Evolutionary conservation across 352 stramenopile species (phyloP).

Genomic region (Elongisporangium senticosum): DNA sequence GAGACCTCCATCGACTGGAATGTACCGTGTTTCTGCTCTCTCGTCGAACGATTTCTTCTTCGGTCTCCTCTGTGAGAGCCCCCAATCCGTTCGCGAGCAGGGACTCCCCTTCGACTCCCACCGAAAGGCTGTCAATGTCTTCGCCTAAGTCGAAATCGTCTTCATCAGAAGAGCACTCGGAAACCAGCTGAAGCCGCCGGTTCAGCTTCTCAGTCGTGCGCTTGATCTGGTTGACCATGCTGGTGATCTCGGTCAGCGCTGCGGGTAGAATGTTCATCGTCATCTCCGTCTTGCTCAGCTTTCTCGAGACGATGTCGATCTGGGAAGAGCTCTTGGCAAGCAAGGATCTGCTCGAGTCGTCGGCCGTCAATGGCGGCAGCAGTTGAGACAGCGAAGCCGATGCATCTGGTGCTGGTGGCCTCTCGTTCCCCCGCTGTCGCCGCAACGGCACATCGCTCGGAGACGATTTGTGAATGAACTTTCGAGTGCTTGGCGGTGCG

Average conservation of each 20-base stretch:
- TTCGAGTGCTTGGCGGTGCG: neutral
- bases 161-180: constrained; percentile 31
- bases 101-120: constrained; percentile 12
- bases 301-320: constrained; percentile 44
- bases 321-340: constrained; percentile 15
- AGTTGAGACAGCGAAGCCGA: neutral
- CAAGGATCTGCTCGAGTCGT: constrained; percentile 5
- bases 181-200: constrained; percentile 28
- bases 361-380: constrained; percentile 6
- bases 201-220: constrained; percentile 53
- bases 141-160: constrained; percentile 48
- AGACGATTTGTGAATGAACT: neutral
- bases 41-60: constrained; percentile 53
- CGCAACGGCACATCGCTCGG: neutral
- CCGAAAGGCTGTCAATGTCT: constrained; percentile 24
- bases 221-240: constrained; percentile 70
- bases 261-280: constrained; percentile 43
- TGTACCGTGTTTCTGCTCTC: constrained; percentile 51
- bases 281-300: constrained; percentile 47
- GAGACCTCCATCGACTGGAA: neutral
- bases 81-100: neutral
- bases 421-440: neutral
- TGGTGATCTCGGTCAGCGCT: constrained; percentile 58
- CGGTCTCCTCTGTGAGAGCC: constrained; percentile 42
- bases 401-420: neutral